Evolutionary conservation across 2,329 filamentous ascomycete species (phyloP).

Genomic region (Hypoxylon sp.): DNA sequence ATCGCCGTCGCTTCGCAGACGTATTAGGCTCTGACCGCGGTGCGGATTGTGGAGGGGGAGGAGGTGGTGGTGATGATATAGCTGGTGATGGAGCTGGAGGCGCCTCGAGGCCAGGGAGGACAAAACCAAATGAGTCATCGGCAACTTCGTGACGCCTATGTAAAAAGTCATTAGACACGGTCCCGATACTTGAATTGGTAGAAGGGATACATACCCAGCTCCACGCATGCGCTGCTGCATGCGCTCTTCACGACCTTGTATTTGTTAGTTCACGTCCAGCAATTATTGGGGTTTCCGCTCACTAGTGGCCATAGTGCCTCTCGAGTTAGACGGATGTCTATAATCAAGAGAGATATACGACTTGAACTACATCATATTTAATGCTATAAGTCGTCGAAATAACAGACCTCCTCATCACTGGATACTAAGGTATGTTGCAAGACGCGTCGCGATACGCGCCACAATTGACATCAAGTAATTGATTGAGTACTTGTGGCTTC

Average conservation of each 20-base stretch:
- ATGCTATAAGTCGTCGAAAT: constrained; percentile 4
- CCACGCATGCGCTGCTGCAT: constrained; percentile 76
- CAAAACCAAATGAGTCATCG: constrained; percentile 72
- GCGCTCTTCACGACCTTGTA: constrained; percentile 71
- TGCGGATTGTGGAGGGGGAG: constrained; percentile 48
- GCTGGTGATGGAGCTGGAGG: constrained; percentile 42
- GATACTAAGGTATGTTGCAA: constrained; percentile 21
- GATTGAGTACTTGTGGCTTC: constrained; percentile 13
- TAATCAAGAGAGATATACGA: background rate
- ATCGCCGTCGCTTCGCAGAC: constrained; percentile 63
- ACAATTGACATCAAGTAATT: constrained; percentile 20
- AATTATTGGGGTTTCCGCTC: constrained; percentile 30
- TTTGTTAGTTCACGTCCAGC: constrained; percentile 12
- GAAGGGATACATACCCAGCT: constrained; percentile 67
- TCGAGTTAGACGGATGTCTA: background rate
- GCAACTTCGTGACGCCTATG: constrained; percentile 69
- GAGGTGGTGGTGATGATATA: constrained; percentile 28
- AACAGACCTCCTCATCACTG: background rate
- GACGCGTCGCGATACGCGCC: constrained; percentile 43
- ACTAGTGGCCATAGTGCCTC: constrained; percentile 56
- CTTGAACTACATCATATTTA: constrained; percentile 2
- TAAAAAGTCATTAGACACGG: constrained; percentile 25
- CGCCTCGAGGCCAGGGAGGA: constrained; percentile 58
- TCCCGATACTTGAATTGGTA: background rate
- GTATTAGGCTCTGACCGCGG: constrained; percentile 62